Evolutionary conservation across 257 asterid species (phyloP), one percentile per base, ranked within the genome.

Genomic region (Lycium barbarum): DNA sequence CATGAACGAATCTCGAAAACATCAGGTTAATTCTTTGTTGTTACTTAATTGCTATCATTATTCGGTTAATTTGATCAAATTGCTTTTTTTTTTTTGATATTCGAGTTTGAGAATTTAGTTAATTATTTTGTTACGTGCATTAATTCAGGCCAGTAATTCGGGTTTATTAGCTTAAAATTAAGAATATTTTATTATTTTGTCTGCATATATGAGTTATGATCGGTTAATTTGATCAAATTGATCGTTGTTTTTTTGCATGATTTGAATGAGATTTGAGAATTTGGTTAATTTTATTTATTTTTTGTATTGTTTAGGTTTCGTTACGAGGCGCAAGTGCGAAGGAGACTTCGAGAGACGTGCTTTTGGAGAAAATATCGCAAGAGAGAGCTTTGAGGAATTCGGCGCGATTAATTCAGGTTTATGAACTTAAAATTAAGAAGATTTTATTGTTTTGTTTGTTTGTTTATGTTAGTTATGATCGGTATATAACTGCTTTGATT

Each of bases 321-420:
- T 87, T 95, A 79, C 98, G 99, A 49, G 99, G 99, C 83, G 94
- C 98, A 17, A 95, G 99, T 89, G 95, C 92, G 49, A 93, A 91
- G 91, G 99, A 94, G 85, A 91, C 94, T 26, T 92, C 98, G 59
- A 86, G 98, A 83, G 97, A 93, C 80, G 98, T 92, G 55, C 97
- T 96, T 62, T 88, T 96, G 79, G 92, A 92, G 87, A 93, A 87
- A 90, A 95, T 95, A 83, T 91, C 91, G 86, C 98, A 91, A 71
- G 95, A 96, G 84, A 86, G 99, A 84, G 97, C 93, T 87, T 91
- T 93, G 66, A 92, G 99, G 78, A 93, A 92, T 88, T 93, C 98
- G 15, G 95, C 91, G 0, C 88, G 89, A 83, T 88, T 90, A 80
- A 85, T 96, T n/a, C n/a, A n/a, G n/a, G n/a, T n/a, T n/a, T n/a